These are phyloP conservation scores for Alopecurus myosuroides DNA, from an alignment of 176 grass and related monocot genomes.

Conservation along the genomic window DNA sequence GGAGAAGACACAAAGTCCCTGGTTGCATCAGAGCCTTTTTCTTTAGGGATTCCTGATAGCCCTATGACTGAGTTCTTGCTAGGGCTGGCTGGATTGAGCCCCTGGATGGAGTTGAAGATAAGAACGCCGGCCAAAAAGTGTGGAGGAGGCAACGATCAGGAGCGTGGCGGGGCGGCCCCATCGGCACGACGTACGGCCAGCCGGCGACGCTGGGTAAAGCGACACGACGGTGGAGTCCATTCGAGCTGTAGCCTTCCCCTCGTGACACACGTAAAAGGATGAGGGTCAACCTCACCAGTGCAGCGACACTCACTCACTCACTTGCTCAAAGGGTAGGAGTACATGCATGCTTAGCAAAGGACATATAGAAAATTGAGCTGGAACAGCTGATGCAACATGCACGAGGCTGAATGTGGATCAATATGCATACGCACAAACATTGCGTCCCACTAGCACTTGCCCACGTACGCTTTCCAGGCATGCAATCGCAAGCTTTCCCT, in stretches of 20 bases:
- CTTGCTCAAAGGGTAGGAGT: neutral
- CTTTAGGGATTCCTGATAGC: neutral
- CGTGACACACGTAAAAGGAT: slow-evolving; percentile 39
- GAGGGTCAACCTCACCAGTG: neutral
- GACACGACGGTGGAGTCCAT: slow-evolving; percentile 32
- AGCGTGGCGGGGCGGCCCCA: neutral
- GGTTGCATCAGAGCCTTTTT: neutral
- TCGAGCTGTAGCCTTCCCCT: neutral
- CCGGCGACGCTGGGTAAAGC: slow-evolving; percentile 17
- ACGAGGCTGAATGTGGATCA: neutral
- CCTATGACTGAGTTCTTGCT: neutral
- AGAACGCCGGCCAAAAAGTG: slow-evolving; percentile 27
- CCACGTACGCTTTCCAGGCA: neutral
- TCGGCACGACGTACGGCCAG: slow-evolving; percentile 20
- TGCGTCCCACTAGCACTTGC: neutral
- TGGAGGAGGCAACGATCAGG: neutral
- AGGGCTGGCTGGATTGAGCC: neutral
- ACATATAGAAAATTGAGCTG: neutral
- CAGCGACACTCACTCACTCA: slow-evolving; percentile 6
- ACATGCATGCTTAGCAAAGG: neutral
- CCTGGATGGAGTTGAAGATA: slow-evolving; percentile 23
- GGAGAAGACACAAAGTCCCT: neutral
- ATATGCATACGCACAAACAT: neutral
- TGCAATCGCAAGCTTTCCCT: neutral
- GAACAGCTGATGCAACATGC: neutral